Percentiles rank a stretch among this genome's conserved stretches.
Evolutionary conservation across 2,329 filamentous ascomycete species (phyloP).

Genomic region (Cladosporium sp.): DNA sequence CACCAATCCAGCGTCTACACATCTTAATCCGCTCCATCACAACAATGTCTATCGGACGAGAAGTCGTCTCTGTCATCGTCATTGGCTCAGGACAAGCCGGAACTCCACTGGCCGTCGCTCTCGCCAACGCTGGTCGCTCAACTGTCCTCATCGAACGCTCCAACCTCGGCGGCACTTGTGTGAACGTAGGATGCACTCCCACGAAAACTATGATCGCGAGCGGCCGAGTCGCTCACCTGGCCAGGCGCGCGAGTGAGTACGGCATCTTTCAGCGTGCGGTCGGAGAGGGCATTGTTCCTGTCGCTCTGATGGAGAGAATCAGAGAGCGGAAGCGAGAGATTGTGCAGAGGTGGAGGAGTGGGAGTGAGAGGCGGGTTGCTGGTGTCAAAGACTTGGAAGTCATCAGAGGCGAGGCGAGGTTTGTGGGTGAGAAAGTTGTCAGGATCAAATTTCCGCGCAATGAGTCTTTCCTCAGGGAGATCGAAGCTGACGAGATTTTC

Average conservation of each 20-base stretch:
- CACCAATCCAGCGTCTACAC: background rate
- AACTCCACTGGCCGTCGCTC: constrained; percentile 51
- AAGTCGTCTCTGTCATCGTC: constrained; percentile 46
- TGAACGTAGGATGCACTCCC: constrained; percentile 87
- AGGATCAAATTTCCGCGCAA: background rate
- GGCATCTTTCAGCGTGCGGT: constrained; percentile 41
- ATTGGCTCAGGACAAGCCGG: constrained; percentile 57
- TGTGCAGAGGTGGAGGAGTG: constrained; percentile 51
- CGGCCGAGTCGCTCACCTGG: constrained; percentile 51
- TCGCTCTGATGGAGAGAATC: constrained; percentile 51
- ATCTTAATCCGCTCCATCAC: background rate
- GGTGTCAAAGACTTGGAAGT: constrained; percentile 45
- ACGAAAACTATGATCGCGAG: constrained; percentile 74
- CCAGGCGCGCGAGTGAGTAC: constrained; percentile 46
- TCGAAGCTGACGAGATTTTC: constrained; percentile 4
- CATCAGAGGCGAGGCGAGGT: constrained; percentile 48
- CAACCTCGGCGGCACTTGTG: constrained; percentile 77
- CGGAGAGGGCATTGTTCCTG: constrained; percentile 17
- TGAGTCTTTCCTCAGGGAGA: background rate
- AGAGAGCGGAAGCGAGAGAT: constrained; percentile 56
- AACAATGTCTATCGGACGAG: constrained; percentile 6
- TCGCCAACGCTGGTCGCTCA: constrained; percentile 47
- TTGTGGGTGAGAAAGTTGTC: constrained; percentile 39
- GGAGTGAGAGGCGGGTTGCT: constrained; percentile 47
- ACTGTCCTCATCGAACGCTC: constrained; percentile 51